Base-by-base conservation (phyloP, 2,329 filamentous ascomycete genomes). In the Pseudocercospora ulei region DNA sequence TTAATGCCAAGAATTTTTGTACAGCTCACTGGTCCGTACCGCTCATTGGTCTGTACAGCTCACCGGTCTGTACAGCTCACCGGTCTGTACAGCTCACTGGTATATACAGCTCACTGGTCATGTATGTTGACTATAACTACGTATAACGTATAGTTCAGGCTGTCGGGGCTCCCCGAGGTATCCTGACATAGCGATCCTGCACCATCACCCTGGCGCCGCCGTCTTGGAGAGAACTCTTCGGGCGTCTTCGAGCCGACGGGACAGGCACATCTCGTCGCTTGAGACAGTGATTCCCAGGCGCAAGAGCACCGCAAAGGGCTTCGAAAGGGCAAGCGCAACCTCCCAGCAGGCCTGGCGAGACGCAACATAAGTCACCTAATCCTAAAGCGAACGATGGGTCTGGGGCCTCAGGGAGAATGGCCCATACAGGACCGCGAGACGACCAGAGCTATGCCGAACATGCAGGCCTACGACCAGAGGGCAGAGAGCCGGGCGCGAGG, bases 401-500 rank as follows among this genome's bases (percentile, higher is more conserved):
- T 46, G 48, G 39, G 31, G 43, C 33, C 23, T 43, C 44, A 28
- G 38, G 43, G 26, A 58, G 51, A 39, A 57, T 63, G 49, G 59
- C 61, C 45, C 55, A 56, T 43, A 47, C 25, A 41, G 44, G 41
- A 49, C 31, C 42, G 17, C 38, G 44, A 28, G 44, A 26, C 18
- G 44, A 41, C 14, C 35, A 38, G 30, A 43, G 62, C 51, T 59
- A 67, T 63, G 63, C 57, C 45, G 48, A 53, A 20, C 39, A 41
- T 28, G 42, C 59, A 41, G 43, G 41, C 34, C 49, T 56, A 56
- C 60, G 55, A 53, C 48, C 56, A 56, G 61, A 62, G 58, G 56
- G 60, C 36, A 57, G 63, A 49, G 66, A 86, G 62, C 71, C 73
- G 22, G 85, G 86, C 1, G 72, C 76, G n/a, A 69, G 84, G 49